Evolutionary conservation across 441 rosid species (phyloP).

Genomic region (Aquilaria agallochum): DNA sequence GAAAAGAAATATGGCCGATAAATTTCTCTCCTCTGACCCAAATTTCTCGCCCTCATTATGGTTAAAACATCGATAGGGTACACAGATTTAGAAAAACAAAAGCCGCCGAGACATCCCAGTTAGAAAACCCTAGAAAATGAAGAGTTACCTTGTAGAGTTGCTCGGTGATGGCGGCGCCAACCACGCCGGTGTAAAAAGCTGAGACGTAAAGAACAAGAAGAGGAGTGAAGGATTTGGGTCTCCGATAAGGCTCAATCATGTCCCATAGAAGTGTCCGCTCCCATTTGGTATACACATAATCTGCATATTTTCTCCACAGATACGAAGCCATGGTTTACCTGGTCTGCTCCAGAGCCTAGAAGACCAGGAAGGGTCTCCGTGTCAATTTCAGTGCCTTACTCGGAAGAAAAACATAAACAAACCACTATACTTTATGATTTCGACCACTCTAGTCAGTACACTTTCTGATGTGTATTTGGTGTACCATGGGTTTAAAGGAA

Average conservation of each 20-base stretch:
- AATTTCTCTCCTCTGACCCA: not conserved
- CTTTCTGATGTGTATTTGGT: no score
- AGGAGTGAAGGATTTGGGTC: constrained; percentile 79
- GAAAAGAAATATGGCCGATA: constrained; percentile 6
- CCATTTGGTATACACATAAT: constrained; percentile 65
- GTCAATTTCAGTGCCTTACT: no score
- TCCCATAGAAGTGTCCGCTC: constrained; percentile 77
- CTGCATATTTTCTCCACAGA: constrained; percentile 83
- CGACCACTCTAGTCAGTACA: no score
- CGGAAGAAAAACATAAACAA: no score
- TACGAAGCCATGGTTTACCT: constrained; percentile 44
- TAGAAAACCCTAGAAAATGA: constrained; percentile 1
- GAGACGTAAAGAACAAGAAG: constrained; percentile 55
- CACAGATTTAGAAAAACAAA: not conserved
- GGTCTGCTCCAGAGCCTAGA: not conserved
- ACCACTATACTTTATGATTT: no score
- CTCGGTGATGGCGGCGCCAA: constrained; percentile 84
- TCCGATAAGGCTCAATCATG: constrained; percentile 75
- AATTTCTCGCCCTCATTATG: no score
- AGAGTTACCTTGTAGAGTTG: constrained; percentile 70
- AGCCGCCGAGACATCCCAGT: not conserved
- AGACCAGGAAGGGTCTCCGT: no score
- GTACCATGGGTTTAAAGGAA: no score
- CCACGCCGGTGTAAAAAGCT: constrained; percentile 88
- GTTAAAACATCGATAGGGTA: not conserved